phyloP scores from a whole-genome alignment of 139 green algal species.

The Eudorina sp. region DNA sequence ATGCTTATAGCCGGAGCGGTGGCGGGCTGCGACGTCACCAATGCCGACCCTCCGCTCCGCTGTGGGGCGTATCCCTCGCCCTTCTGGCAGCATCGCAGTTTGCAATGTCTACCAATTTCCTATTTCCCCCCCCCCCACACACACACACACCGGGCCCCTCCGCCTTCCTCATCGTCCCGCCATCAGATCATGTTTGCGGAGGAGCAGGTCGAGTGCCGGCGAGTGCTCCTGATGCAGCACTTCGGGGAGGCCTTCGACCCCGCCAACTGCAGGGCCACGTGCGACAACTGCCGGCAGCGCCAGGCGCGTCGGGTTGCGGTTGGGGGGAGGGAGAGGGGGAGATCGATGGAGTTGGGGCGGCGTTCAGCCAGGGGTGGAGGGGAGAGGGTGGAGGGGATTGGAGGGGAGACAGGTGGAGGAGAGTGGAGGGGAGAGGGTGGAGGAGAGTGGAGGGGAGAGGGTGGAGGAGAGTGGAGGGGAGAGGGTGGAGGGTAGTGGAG shows the following conservation, averaged over 20 bases:
- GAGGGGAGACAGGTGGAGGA: too few relatives aligned
- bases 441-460: too few relatives aligned
- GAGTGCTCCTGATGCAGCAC: conserved; percentile 86
- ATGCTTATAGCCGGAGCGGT: too few relatives aligned
- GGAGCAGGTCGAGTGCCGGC: conserved; percentile 83
- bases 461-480: too few relatives aligned
- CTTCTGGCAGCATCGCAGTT: too few relatives aligned
- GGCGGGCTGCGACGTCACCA: too few relatives aligned
- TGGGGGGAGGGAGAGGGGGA: background rate
- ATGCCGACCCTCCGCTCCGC: too few relatives aligned
- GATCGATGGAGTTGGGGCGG: too few relatives aligned
- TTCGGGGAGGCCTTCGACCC: conserved; percentile 87
- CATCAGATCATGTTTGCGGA: conserved; percentile 87
- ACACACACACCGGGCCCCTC: background rate
- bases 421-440: too few relatives aligned
- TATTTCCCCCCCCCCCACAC: background rate
- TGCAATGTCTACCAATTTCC: background rate
- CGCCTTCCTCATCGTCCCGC: background rate
- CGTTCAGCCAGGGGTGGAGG: too few relatives aligned
- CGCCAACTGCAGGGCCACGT: conserved; percentile 75
- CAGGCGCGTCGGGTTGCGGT: conserved; percentile 7
- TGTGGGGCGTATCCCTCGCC: too few relatives aligned
- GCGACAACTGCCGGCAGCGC: conserved; percentile 80
- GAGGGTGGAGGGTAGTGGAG: too few relatives aligned
- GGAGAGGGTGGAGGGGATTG: background rate